Evolutionary conservation across 441 rosid species (phyloP), one percentile per base, ranked within the genome.

Genomic region (Viola pubescens): DNA sequence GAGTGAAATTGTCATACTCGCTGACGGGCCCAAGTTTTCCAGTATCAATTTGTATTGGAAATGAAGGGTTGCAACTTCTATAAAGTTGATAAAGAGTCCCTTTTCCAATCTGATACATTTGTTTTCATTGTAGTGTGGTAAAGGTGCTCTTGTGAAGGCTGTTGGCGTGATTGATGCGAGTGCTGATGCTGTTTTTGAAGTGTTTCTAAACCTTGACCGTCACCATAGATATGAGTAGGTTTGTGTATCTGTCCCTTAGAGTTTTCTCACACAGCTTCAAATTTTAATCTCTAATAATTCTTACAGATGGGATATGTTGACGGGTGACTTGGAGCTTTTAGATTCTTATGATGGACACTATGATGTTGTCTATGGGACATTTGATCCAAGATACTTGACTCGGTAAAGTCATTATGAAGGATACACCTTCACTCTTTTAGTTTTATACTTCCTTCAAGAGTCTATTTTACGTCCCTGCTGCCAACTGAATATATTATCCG

Each of bases 221-320:
- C 94, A 73, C 46, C 85, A 63, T 58, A 84, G 99, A 94, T 88
- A 94, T 4, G 97, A 94, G 99, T 91, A 83, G 79, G 97, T 58
- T 64, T 49, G 63, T 63, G 62, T 19, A 59, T 52, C 55, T 54
- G 3, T 67, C 48, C 62, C 68, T 40, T 56, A 52, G 49, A 61
- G 51, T 62, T 63, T 53, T 62, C 34, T 60, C 69, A 37, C 66
- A 50, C 26, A 53, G 46, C 54, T 64, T 78, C 47, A 59, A 26
- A 26, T 26, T 26, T 26, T 26, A 26, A 26, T 26, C 46, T 63
- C 68, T 71, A 62, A 66, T 60, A 61, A 65, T 50, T 70, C 69
- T 59, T 66, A 62, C 90, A 94, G 99, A 85, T 94, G 99, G 99
- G 99, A 94, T 79, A 76, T 82, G 70, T 80, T 94, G 82, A 84